Conservation (phyloP, 73 alveolate species). For the Blepharisma japonicum region DNA sequence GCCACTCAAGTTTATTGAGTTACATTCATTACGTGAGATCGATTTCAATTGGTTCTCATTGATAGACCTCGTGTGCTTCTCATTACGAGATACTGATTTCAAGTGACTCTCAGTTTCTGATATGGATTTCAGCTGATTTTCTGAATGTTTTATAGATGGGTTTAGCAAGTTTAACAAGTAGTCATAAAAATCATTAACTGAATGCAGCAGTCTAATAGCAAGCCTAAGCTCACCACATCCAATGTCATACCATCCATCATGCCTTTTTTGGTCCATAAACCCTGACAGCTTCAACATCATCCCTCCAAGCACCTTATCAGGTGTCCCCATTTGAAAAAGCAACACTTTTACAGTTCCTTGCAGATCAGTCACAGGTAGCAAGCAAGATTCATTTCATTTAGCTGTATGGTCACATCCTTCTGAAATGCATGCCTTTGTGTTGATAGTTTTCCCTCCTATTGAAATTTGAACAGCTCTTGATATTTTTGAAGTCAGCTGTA, state of each 20-base stretch:
- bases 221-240: slow-evolving; percentile 21
- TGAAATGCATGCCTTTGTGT: background rate
- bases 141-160: too few relatives aligned
- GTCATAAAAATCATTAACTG: too few relatives aligned
- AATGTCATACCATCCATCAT: slow-evolving; percentile 23
- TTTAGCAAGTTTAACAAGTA: too few relatives aligned
- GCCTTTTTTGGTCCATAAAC: slow-evolving; percentile 23
- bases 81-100: too few relatives aligned
- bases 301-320: slow-evolving; percentile 22
- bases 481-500: background rate
- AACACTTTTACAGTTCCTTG: background rate
- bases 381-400: slow-evolving; percentile 1
- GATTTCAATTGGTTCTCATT: too few relatives aligned
- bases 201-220: slow-evolving; percentile 4
- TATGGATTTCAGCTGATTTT: too few relatives aligned
- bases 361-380: background rate
- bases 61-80: too few relatives aligned
- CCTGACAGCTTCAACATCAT: background rate
- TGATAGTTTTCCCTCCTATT: background rate
- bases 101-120: too few relatives aligned
- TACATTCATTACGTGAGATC: too few relatives aligned
- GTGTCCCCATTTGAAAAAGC: background rate
- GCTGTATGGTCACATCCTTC: slow-evolving; percentile 20
- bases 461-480: background rate
- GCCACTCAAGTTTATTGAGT: too few relatives aligned